Evolutionary conservation across 805 yeast genomes (phyloP).

Genomic region (Nakazawaea molendinolei): DNA sequence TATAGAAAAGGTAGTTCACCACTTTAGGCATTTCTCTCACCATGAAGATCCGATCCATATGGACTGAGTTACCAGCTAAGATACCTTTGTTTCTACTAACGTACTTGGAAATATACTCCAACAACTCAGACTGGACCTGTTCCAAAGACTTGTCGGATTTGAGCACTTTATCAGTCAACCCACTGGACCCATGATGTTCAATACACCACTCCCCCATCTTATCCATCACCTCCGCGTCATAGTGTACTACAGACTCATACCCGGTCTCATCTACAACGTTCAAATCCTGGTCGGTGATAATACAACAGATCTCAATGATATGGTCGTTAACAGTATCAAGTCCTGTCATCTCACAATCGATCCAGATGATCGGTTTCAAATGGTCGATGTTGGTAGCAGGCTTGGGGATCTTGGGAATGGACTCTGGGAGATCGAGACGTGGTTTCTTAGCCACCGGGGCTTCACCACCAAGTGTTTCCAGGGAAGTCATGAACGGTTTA

Average conservation of each 20-base stretch:
- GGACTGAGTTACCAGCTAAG: slow-evolving; percentile 88
- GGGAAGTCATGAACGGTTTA: background rate
- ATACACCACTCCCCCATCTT: slow-evolving; percentile 87
- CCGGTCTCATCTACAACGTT: slow-evolving; percentile 63
- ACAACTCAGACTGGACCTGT: slow-evolving; percentile 60
- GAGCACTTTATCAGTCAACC: slow-evolving; percentile 68
- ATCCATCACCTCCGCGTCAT: slow-evolving; percentile 53
- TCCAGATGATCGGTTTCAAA: slow-evolving; percentile 64
- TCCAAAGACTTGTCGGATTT: slow-evolving; percentile 46
- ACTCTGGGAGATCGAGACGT: background rate
- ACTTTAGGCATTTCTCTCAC: slow-evolving; percentile 76
- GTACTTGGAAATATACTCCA: slow-evolving; percentile 50
- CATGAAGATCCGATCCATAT: slow-evolving; percentile 86
- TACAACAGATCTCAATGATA: slow-evolving; percentile 87
- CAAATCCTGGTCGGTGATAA: slow-evolving; percentile 79
- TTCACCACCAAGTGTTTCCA: no score
- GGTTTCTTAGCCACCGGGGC: slow-evolving; percentile 1
- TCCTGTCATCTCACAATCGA: slow-evolving; percentile 99
- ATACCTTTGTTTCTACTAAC: slow-evolving; percentile 56
- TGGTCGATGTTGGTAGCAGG: slow-evolving; percentile 12
- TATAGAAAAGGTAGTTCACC: slow-evolving; percentile 53
- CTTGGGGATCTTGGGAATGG: slow-evolving; percentile 3
- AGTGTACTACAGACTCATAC: slow-evolving; percentile 77
- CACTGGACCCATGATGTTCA: slow-evolving; percentile 70
- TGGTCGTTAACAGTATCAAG: slow-evolving; percentile 71